Base-by-base conservation (phyloP, 2,329 filamentous ascomycete species). In the Raffaelea ambrosiae region DNA sequence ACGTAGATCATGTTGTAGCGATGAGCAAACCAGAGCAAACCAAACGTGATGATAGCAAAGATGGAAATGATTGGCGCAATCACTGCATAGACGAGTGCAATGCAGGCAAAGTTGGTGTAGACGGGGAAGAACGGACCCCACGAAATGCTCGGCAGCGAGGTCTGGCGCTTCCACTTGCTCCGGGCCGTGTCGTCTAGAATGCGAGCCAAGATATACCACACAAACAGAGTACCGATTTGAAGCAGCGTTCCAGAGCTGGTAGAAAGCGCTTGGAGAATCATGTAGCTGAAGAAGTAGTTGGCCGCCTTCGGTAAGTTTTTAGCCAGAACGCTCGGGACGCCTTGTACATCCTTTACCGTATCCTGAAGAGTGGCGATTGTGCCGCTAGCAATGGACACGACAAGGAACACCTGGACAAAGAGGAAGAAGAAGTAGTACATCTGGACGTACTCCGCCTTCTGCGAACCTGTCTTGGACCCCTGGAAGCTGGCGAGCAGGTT, bases 281-380 rank as follows among this genome's bases (percentile, higher is more conserved):
- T 90, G 75, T 98, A 98, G 1, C 88, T 91, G 73, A 96, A 97
- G 71, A 97, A 98, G 66, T 97, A 98, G 61, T 96, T 95, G 57
- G 88, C 86, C 0, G 90, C 84, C 56, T 81, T 86, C 2, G 93
- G 93, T 5, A 98, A 70, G 51, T 90, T 93, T 11, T 72, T 63
- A 0, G 91, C 91, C 23, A 98, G 69, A 0, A 86, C 73, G 18
- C 79, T 64, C 0, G 93, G 79, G 49, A 94, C 78, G 35, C 74
- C 74, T n/a, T 70, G 67, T 8, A 88, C 81, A 41, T 87, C 74
- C 10, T 66, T 59, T 8, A 75, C 55, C 22, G 76, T 66, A 33
- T 78, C 64, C 3, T 84, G 70, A 11, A 93, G n/a, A 1, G 77
- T 70, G 18, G 79, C 68, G 40, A 91, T 71, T 0, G 80, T 77